Conservation (phyloP, 495 filamentous ascomycete species). For the Recurvomyces mirabilis region DNA sequence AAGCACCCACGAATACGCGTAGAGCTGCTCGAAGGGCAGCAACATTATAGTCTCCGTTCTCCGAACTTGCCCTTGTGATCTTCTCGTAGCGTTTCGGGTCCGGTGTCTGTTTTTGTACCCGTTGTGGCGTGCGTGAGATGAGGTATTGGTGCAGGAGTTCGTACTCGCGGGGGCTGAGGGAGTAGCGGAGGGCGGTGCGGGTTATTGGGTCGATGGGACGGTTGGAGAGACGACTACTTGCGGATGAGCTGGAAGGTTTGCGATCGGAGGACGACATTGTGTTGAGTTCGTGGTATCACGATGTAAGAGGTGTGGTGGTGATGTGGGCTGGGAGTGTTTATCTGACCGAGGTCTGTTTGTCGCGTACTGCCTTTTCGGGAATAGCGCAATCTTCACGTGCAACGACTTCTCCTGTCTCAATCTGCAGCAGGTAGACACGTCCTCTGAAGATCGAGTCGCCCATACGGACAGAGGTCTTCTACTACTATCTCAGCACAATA, state of each 20-base stretch:
- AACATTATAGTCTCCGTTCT: constrained; percentile 60
- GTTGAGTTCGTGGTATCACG: too few species aligned
- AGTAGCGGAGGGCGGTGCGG: constrained; percentile 72
- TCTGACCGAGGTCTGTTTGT: too few species aligned
- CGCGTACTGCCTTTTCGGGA: too few species aligned
- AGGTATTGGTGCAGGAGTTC: constrained; percentile 67
- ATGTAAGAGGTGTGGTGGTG: too few species aligned
- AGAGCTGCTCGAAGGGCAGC: constrained; percentile 65
- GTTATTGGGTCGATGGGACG: constrained; percentile 45
- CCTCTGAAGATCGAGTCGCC: too few species aligned
- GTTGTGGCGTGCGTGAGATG: constrained; percentile 49
- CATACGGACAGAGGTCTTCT: too few species aligned
- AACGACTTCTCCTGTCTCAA: too few species aligned
- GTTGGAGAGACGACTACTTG: constrained; percentile 3
- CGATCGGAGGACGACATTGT: background rate
- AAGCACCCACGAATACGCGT: constrained; percentile 62
- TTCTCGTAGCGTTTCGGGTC: constrained; percentile 43
- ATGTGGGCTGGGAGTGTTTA: too few species aligned
- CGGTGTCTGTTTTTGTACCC: constrained; percentile 49
- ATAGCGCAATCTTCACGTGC: too few species aligned
- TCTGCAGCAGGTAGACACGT: too few species aligned
- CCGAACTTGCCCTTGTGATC: constrained; percentile 34
- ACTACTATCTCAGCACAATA: too few species aligned
- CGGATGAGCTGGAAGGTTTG: background rate
- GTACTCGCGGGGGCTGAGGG: constrained; percentile 76